Base-by-base conservation (phyloP, 768 basidiomycete genomes). In the Pisolithus marmoratus region DNA sequence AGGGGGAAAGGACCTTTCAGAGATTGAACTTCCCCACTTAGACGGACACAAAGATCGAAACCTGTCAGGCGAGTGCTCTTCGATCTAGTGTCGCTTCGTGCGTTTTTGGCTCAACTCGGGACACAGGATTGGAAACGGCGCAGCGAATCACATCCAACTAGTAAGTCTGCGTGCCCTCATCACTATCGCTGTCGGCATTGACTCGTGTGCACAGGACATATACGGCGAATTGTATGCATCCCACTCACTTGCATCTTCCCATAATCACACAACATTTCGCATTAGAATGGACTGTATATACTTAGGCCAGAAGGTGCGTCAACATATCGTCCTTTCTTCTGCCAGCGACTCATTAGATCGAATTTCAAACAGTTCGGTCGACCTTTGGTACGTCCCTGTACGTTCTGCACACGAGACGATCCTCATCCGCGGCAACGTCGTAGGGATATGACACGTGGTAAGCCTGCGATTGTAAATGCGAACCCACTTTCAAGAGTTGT, bases 251-350 rank as follows among this genome's bases (percentile, higher is more conserved):
- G 34, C 31, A 4, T 27, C 45, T 34, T 43, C 14, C 34, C 31
- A 36, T 23, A 1, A 26, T 27, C 52, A n/a, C n/a, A n/a, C n/a
- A 31, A 56, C 24, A 5, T 52, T 1, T 20, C 8, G 27, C 14
- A 50, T 2, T 59, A 89, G 88, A 46, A 86, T 95, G 88, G 94
- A 96, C 73, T 93, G 88, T 81, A 90, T 98, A 56, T 97, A 98
- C 66, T 81, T 97, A 20, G 86, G 91, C 5, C 94, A 97, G 69
- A 97, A 97, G 81, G 87, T 84, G 37, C 17, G 71, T 53, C 34
- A n/a, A 50, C 42, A 20, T 48, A 29, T 15, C 22, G 19, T 8
- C 42, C 31, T 22, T 46, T 15, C 57, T 17, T 19, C 41, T 58
- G 31, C 63, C 12, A 27, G n/a, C n/a, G 17, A 2, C 46, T 1